phyloP scores from a whole-genome alignment of 768 basidiomycete species.

The Boletus eberwhitei region DNA sequence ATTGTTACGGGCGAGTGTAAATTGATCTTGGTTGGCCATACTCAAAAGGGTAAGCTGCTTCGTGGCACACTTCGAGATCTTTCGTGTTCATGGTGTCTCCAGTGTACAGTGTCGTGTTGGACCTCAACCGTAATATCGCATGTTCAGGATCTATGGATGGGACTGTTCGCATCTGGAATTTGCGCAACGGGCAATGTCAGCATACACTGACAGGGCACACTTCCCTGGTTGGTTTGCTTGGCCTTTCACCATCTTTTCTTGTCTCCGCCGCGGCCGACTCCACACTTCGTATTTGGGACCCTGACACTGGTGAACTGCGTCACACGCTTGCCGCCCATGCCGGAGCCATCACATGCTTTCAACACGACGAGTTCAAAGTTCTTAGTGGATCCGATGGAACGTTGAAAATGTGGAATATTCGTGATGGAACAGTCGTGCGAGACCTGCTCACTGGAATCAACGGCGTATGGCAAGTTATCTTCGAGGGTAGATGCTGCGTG shows the following conservation, averaged over 20 bases:
- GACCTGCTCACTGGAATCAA: conserved; percentile 89
- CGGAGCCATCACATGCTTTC: conserved; percentile 99
- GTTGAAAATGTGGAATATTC: conserved; percentile 96
- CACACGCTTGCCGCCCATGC: conserved; percentile 88
- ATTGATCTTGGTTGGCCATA: conserved; percentile 81
- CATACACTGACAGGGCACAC: conserved; percentile 88
- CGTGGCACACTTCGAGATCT: conserved; percentile 4
- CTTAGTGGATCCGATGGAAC: conserved; percentile 94
- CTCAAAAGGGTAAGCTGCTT: conserved; percentile 71
- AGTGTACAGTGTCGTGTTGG: conserved; percentile 96
- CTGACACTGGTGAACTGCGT: conserved; percentile 72
- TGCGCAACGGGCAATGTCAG: conserved; percentile 74
- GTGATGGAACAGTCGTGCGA: conserved; percentile 79
- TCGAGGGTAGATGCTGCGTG: conserved; percentile 91
- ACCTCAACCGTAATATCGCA: conserved; percentile 80
- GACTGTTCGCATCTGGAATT: conserved; percentile 92
- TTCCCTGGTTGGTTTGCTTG: conserved; percentile 90
- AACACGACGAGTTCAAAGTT: conserved; percentile 97
- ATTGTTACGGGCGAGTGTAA: conserved; percentile 78
- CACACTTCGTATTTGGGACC: conserved; percentile 93
- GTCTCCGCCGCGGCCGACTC: conserved; percentile 97
- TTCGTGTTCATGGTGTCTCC: conserved; percentile 11
- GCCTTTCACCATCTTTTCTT: conserved; percentile 82
- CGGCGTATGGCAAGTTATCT: conserved; percentile 97
- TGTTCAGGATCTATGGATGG: conserved; percentile 99